phyloP scores from a whole-genome alignment of 495 filamentous ascomycete genomes.

The Neurospora pannonica region DNA sequence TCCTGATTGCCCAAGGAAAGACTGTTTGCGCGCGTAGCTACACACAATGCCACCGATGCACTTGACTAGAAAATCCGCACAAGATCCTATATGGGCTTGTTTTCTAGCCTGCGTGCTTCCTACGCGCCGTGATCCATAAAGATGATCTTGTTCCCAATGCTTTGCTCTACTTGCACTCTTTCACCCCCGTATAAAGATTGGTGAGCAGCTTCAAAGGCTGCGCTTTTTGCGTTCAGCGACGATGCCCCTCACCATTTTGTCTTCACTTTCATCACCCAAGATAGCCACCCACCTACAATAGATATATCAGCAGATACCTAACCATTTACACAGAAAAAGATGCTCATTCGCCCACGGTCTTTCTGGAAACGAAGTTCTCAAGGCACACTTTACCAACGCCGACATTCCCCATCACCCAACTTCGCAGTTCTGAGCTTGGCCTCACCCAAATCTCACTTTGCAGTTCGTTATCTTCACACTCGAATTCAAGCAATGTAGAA shows the following conservation, averaged over 20 bases:
- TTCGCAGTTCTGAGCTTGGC: not conserved
- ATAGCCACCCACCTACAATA: not conserved
- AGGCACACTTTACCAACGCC: not conserved
- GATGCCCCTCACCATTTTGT: not conserved
- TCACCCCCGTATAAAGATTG: not conserved
- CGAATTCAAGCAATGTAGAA: not conserved
- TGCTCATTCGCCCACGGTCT: not conserved
- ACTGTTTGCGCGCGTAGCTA: not conserved
- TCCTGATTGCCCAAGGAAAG: not conserved
- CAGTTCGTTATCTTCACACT: not conserved
- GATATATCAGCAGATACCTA: not conserved
- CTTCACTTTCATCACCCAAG: not conserved
- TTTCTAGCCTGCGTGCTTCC: not conserved
- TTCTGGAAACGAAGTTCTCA: not conserved
- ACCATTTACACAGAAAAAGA: not conserved
- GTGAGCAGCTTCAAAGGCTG: not conserved
- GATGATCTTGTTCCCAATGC: not conserved
- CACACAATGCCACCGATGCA: not conserved
- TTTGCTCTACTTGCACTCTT: not conserved
- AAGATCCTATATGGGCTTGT: not conserved
- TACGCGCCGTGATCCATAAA: not conserved
- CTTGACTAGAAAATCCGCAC: not conserved
- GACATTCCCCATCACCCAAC: not conserved
- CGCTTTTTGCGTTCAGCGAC: not conserved
- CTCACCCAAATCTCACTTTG: not conserved